Evolutionary conservation across 768 basidiomycete species (phyloP).

Genomic region (Suillus clintonianus): DNA sequence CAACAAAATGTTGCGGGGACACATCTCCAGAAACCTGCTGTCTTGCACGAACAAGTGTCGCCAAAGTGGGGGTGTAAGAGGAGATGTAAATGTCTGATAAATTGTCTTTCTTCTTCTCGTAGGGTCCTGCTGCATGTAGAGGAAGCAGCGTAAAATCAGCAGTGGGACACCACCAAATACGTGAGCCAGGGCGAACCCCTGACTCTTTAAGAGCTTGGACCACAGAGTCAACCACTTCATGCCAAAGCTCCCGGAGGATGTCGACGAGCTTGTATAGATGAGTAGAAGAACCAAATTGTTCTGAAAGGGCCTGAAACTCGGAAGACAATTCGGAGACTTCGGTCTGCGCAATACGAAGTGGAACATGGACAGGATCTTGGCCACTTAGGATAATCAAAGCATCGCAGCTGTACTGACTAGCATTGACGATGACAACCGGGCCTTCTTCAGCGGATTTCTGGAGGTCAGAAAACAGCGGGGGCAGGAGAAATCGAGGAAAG

Average conservation of each 20-base stretch:
- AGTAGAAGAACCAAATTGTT: neutral
- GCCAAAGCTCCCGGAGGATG: conserved; percentile 26
- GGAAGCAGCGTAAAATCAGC: no score
- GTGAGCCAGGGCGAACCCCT: no score
- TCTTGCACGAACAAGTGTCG: no score
- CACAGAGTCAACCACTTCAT: conserved; percentile 21
- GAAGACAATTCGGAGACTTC: neutral
- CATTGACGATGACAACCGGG: conserved; percentile 38
- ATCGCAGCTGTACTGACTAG: conserved; percentile 20
- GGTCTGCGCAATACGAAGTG: conserved; percentile 13
- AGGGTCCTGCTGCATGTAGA: neutral
- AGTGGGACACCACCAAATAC: no score
- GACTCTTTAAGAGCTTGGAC: conserved; percentile 11
- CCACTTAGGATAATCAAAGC: conserved; percentile 21
- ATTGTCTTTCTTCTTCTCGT: no score
- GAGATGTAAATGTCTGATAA: no score
- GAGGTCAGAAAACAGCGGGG: conserved; percentile 24
- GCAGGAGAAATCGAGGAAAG: conserved; percentile 32
- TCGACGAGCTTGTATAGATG: neutral
- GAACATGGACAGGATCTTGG: conserved; percentile 15
- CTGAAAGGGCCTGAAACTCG: neutral
- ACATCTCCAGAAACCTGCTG: no score
- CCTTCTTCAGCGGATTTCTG: conserved; percentile 29
- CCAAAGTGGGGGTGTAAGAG: no score
- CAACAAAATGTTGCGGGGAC: no score